A percentile compares a stretch with the other conserved stretches of the same genome.
Evolutionary conservation across 73 alveolate species (phyloP).

Genomic region (Paramecium sexaurelia): DNA sequence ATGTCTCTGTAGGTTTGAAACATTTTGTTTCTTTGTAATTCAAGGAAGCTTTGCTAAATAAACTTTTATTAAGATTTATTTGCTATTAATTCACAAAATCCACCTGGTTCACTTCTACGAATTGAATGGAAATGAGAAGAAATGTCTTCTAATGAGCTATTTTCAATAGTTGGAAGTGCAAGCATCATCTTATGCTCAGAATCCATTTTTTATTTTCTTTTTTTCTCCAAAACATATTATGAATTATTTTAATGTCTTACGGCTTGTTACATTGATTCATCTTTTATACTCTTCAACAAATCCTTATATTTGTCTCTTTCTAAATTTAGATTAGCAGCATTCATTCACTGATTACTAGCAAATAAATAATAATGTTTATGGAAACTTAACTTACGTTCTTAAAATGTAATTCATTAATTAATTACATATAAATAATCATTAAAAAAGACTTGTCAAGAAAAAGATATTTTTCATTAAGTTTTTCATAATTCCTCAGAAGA

Average conservation of each 20-base stretch:
- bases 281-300: neutral
- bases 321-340: neutral
- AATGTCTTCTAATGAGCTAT: conserved; percentile 20
- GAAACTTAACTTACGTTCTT: neutral
- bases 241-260: neutral
- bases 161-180: conserved; percentile 11
- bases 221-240: neutral
- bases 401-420: neutral
- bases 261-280: neutral
- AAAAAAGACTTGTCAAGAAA: neutral
- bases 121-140: neutral
- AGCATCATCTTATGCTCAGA: neutral
- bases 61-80: conserved; percentile 38
- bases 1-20: conserved; percentile 1
- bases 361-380: neutral
- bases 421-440: neutral
- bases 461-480: neutral
- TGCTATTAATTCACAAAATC: neutral
- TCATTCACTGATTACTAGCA: neutral
- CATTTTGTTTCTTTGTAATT: conserved; percentile 12
- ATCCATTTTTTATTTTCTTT: neutral
- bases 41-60: conserved; percentile 32
- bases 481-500: neutral
- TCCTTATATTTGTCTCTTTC: conserved; percentile 27
- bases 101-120: neutral